Conservation (phyloP, 768 basidiomycete species). For the Agrocybe pediades region DNA sequence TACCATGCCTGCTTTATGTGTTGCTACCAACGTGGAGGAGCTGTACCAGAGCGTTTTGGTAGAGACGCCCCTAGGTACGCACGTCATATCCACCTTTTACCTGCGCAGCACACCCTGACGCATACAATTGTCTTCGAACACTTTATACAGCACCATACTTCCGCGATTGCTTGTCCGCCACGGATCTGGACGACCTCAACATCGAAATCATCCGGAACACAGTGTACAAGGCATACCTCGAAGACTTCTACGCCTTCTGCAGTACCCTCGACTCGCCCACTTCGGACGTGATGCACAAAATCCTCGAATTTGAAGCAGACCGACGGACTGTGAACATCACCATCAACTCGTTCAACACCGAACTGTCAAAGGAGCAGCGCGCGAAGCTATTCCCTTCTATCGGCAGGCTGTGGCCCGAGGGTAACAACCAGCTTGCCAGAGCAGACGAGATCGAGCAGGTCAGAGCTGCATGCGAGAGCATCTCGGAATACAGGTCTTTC, state of each 20-base stretch:
- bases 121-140: not conserved
- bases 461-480: conserved; percentile 80
- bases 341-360: conserved; percentile 97
- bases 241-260: conserved; percentile 92
- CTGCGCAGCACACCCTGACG: not conserved
- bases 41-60: conserved; percentile 95
- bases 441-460: conserved; percentile 97
- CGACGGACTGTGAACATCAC: conserved; percentile 97
- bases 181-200: conserved; percentile 97
- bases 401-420: conserved; percentile 92
- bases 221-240: conserved; percentile 97
- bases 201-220: conserved; percentile 99
- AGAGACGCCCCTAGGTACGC: conserved; percentile 92
- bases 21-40: conserved; percentile 98
- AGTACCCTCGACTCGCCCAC: conserved; percentile 82
- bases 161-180: conserved; percentile 91
- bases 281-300: conserved; percentile 86
- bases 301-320: conserved; percentile 96
- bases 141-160: conserved; percentile 86
- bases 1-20: conserved; percentile 98
- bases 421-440: conserved; percentile 90
- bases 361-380: conserved; percentile 92
- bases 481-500: conserved; percentile 90
- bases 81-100: not conserved
- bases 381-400: conserved; percentile 93